Conservation (phyloP, 176 grass and related monocot genomes). For the Juncus effusus region DNA sequence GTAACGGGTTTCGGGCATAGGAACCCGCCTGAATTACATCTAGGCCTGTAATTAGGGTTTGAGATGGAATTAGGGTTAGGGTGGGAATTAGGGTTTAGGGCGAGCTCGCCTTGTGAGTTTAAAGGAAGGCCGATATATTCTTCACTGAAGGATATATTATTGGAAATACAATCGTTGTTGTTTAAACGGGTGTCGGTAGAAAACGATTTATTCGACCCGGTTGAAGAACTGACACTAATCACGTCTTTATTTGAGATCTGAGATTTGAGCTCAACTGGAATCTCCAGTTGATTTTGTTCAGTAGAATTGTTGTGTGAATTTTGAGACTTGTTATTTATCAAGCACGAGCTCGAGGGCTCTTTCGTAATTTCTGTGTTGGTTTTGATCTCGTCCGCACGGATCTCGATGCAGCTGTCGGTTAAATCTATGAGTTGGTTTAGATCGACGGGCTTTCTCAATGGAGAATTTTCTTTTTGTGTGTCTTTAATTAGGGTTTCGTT, state of each 20-base stretch:
- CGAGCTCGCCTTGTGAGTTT: slow-evolving; percentile 82
- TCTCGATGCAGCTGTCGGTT: slow-evolving; percentile 13
- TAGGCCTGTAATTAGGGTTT: slow-evolving; percentile 28
- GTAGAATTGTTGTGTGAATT: not conserved
- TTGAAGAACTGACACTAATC: slow-evolving; percentile 50
- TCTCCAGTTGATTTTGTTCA: too few relatives aligned
- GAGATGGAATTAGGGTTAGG: slow-evolving; percentile 32
- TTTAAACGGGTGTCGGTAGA: slow-evolving; percentile 36
- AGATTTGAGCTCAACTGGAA: slow-evolving; percentile 20
- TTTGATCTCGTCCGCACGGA: not conserved
- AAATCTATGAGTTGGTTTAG: slow-evolving; percentile 23
- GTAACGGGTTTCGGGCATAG: slow-evolving; percentile 27
- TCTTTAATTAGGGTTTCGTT: slow-evolving; percentile 23
- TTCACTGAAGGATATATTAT: slow-evolving; percentile 31
- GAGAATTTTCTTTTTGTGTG: slow-evolving; percentile 3
- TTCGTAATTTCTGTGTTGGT: not conserved
- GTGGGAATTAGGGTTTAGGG: slow-evolving; percentile 49
- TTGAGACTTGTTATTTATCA: slow-evolving; percentile 20
- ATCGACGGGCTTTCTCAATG: slow-evolving; percentile 11
- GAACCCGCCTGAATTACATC: slow-evolving; percentile 33
- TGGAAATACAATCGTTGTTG: slow-evolving; percentile 34
- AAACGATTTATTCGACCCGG: slow-evolving; percentile 46
- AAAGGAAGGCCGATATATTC: slow-evolving; percentile 69
- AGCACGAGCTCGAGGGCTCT: slow-evolving; percentile 22
- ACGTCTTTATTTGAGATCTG: slow-evolving; percentile 41